These are phyloP conservation scores for Chrysoporthe puriensis DNA, from an alignment of 2,329 filamentous ascomycete species.

Conservation along the genomic window DNA sequence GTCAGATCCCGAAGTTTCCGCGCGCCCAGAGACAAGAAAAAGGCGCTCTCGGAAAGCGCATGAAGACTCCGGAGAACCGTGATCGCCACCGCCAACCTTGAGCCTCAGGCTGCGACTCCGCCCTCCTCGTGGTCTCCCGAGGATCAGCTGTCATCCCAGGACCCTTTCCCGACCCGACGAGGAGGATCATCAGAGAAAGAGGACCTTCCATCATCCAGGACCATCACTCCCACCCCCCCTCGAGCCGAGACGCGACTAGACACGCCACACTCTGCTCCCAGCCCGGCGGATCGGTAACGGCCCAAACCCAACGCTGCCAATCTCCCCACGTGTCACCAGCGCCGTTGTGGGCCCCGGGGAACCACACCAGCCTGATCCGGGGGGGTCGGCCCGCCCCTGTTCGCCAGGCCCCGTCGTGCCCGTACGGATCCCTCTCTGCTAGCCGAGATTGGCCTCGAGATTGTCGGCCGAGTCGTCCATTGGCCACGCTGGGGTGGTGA, in stretches of 20 bases:
- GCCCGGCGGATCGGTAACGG: slow-evolving; percentile 16
- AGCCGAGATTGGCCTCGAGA: slow-evolving; percentile 15
- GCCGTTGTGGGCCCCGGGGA: slow-evolving; percentile 12
- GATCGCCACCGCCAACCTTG: neutral
- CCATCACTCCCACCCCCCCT: neutral
- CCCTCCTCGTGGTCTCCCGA: neutral
- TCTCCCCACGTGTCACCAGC: slow-evolving; percentile 10
- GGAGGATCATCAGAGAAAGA: neutral
- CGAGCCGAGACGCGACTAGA: neutral
- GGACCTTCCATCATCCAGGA: neutral
- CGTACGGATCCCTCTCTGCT: slow-evolving; percentile 1
- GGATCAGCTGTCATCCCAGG: neutral
- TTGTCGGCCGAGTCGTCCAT: slow-evolving; percentile 11
- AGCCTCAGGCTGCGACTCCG: neutral
- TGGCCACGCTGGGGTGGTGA: neutral
- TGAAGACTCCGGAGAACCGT: neutral
- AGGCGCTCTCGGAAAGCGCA: neutral
- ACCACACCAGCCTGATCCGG: slow-evolving; percentile 14
- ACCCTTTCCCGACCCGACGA: neutral
- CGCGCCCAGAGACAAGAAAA: neutral
- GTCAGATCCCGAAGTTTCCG: slow-evolving; percentile 1
- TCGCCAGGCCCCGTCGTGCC: slow-evolving; percentile 2
- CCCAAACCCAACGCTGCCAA: neutral
- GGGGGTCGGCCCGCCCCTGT: slow-evolving; percentile 1
- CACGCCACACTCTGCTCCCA: slow-evolving; percentile 7